phyloP scores from a whole-genome alignment of 1,139 yeast species.

The Protomyces macrosporus region DNA sequence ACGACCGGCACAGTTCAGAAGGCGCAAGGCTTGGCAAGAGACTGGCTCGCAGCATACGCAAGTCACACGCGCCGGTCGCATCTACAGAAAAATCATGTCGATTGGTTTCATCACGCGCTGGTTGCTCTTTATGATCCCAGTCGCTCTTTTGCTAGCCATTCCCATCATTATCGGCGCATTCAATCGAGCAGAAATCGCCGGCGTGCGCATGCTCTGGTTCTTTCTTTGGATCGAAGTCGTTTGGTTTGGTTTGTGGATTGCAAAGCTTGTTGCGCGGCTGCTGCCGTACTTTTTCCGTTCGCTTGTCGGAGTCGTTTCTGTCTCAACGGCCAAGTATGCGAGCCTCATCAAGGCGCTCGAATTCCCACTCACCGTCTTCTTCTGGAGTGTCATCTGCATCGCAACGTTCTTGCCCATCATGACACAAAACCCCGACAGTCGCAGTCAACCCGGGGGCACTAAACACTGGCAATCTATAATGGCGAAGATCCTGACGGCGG shows the following conservation, averaged over 20 bases:
- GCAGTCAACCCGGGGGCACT: constrained; percentile 33
- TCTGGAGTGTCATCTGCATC: constrained; percentile 30
- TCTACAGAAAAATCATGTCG: constrained; percentile 26
- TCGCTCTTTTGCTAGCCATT: constrained; percentile 41
- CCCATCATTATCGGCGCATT: constrained; percentile 43
- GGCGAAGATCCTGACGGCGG: constrained; percentile 41
- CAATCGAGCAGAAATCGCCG: constrained; percentile 38
- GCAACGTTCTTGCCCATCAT: constrained; percentile 42
- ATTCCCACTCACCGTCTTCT: constrained; percentile 37
- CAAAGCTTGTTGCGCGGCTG: constrained; percentile 39
- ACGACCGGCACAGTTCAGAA: neutral
- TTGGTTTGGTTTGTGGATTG: constrained; percentile 43
- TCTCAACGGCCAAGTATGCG: constrained; percentile 39
- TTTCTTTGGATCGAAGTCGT: constrained; percentile 45
- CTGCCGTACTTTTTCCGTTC: constrained; percentile 36
- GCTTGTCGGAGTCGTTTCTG: constrained; percentile 39
- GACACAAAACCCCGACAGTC: constrained; percentile 37
- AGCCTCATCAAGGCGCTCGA: constrained; percentile 41
- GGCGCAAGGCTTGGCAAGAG: constrained; percentile 20
- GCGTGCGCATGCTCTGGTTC: constrained; percentile 41
- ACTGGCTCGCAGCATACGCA: neutral
- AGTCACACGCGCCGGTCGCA: constrained; percentile 22
- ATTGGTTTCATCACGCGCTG: constrained; percentile 38
- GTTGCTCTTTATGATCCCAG: constrained; percentile 42
- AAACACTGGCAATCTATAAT: constrained; percentile 41